Evolutionary conservation across 2,329 filamentous ascomycete species (phyloP).

Genomic region (Leptographium lundbergii): DNA sequence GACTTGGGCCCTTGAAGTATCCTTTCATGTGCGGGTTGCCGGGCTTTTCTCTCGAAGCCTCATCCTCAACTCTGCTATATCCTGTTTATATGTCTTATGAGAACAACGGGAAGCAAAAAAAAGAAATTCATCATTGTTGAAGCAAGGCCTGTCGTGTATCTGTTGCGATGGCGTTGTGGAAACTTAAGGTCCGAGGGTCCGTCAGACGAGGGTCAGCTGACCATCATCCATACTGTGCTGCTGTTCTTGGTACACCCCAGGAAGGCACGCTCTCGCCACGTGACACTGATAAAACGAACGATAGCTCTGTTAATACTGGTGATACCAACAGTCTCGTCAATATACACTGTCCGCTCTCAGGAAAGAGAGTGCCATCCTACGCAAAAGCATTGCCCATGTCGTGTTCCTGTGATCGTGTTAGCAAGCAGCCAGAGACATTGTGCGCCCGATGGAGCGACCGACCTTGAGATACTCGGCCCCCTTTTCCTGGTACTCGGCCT

Average conservation of each 20-base stretch:
- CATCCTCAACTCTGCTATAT: not conserved
- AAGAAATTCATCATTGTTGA: not conserved
- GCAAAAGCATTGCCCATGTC: conserved; percentile 46
- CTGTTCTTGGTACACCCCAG: too few species aligned
- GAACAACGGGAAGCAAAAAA: not conserved
- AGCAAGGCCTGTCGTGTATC: too few species aligned
- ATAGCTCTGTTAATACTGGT: too few species aligned
- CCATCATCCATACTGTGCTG: too few species aligned
- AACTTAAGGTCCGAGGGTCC: too few species aligned
- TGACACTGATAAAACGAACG: too few species aligned
- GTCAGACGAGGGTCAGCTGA: too few species aligned
- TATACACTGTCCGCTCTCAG: too few species aligned
- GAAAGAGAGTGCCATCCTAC: conserved; percentile 1
- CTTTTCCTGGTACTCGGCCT: conserved; percentile 82
- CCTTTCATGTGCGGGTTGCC: not conserved
- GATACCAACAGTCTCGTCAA: too few species aligned
- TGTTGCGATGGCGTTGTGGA: too few species aligned
- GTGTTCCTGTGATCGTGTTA: conserved; percentile 40
- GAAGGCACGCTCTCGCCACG: too few species aligned
- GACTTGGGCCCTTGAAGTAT: not conserved
- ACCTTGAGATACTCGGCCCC: conserved; percentile 89
- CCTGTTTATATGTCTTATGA: not conserved
- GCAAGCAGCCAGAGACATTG: not conserved
- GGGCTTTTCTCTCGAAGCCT: not conserved
- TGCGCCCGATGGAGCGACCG: conserved; percentile 13